Percentiles rank a stretch among this genome's conserved stretches.
Evolutionary conservation across 768 basidiomycete genomes (phyloP).

Genomic region (Phylloporus rhodoxanthus): DNA sequence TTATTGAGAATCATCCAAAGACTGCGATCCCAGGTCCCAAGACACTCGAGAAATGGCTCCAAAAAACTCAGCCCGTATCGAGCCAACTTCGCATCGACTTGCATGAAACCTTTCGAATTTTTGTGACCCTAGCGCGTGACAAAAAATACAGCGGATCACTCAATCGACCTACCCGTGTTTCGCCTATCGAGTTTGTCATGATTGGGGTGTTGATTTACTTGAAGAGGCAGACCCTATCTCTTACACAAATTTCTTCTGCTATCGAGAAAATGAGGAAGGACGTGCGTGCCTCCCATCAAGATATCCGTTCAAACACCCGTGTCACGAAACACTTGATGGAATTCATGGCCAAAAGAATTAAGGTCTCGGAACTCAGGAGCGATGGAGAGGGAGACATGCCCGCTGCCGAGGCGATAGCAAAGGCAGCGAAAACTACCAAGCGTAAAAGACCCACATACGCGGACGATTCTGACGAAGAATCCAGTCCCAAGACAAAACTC

Average conservation of each 20-base stretch:
- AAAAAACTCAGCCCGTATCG: constrained; percentile 22
- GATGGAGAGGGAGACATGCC: constrained; percentile 31
- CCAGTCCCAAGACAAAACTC: constrained; percentile 12
- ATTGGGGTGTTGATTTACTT: constrained; percentile 37
- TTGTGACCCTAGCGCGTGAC: constrained; percentile 30
- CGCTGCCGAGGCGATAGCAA: constrained; percentile 14
- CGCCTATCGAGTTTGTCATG: constrained; percentile 44
- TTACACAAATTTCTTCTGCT: constrained; percentile 40
- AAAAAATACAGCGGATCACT: constrained; percentile 30
- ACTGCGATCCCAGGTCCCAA: constrained; percentile 21
- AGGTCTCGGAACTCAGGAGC: constrained; percentile 28
- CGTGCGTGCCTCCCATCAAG: constrained; percentile 34
- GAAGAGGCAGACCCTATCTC: constrained; percentile 29
- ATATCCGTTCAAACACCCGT: constrained; percentile 37
- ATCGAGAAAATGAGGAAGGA: constrained; percentile 36
- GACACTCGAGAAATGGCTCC: constrained; percentile 36
- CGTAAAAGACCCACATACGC: constrained; percentile 24
- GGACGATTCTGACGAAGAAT: constrained; percentile 22
- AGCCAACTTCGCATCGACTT: constrained; percentile 24
- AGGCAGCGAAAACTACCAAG: constrained; percentile 13
- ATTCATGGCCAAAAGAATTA: constrained; percentile 29
- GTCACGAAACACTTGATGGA: constrained; percentile 31
- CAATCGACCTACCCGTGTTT: constrained; percentile 32
- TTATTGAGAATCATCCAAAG: constrained; percentile 29
- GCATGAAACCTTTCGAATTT: constrained; percentile 32